Conservation (phyloP, 768 basidiomycete species). For the Postia placenta region DNA sequence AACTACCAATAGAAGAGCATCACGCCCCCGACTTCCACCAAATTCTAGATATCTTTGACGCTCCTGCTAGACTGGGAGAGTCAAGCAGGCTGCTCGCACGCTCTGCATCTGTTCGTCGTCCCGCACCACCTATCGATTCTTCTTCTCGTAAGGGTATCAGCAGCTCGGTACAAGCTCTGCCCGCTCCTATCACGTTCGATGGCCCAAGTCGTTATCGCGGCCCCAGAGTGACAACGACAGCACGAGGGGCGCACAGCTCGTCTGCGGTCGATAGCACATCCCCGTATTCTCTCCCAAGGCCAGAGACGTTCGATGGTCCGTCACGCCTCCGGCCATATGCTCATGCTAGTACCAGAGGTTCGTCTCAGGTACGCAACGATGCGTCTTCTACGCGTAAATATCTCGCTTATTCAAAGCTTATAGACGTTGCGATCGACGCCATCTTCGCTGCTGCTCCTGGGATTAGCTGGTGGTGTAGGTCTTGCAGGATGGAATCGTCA, state of each 20-base stretch:
- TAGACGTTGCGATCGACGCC: no score
- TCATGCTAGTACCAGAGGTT: not conserved
- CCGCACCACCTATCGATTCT: slow-evolving; percentile 17
- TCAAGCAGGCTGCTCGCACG: slow-evolving; percentile 22
- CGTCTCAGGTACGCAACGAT: not conserved
- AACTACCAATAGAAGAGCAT: slow-evolving; percentile 2
- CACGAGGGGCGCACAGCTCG: slow-evolving; percentile 3
- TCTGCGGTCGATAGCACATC: slow-evolving; percentile 11
- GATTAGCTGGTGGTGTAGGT: not conserved
- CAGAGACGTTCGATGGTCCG: slow-evolving; percentile 42
- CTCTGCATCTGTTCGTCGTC: slow-evolving; percentile 9
- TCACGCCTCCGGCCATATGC: slow-evolving; percentile 27
- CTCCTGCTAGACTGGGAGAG: slow-evolving; percentile 34
- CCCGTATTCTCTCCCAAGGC: slow-evolving; percentile 24
- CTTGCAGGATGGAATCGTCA: not conserved
- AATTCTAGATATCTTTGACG: slow-evolving; percentile 50
- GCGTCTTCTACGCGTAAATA: no score
- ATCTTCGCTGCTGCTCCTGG: not conserved
- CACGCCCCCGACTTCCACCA: slow-evolving; percentile 15
- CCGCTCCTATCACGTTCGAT: slow-evolving; percentile 41
- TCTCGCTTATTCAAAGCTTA: no score
- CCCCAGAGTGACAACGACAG: slow-evolving; percentile 9
- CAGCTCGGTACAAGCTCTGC: slow-evolving; percentile 23
- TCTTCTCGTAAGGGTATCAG: not conserved
- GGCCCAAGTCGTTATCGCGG: slow-evolving; percentile 37